Conservation (phyloP, 2,329 filamentous ascomycete genomes). For the Alternaria alternata region DNA sequence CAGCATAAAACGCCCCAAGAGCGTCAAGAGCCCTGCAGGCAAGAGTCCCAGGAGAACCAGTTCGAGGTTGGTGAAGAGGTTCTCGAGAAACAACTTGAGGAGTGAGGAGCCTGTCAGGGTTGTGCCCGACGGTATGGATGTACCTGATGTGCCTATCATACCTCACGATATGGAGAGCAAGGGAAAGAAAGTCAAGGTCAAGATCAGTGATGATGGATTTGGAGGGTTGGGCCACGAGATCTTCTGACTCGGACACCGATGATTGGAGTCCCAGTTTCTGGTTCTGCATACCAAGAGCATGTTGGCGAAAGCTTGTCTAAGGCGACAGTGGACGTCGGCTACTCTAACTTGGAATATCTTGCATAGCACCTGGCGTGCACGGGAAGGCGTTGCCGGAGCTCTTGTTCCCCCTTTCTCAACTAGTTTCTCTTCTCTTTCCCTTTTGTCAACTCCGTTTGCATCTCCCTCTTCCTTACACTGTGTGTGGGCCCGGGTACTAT, state of each 20-base stretch:
- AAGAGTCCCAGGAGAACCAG: slow-evolving; percentile 26
- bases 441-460: neutral
- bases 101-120: slow-evolving; percentile 33
- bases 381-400: neutral
- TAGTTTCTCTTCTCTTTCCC: neutral
- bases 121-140: slow-evolving; percentile 39
- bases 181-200: slow-evolving; percentile 28
- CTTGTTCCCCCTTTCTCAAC: neutral
- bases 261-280: neutral
- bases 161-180: slow-evolving; percentile 33
- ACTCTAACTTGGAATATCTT: neutral
- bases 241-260: slow-evolving; percentile 32
- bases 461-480: neutral
- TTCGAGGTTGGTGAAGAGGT: slow-evolving; percentile 26
- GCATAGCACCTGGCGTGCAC: neutral
- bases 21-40: slow-evolving; percentile 12
- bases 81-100: slow-evolving; percentile 19
- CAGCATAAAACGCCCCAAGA: slow-evolving; percentile 26
- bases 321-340: neutral
- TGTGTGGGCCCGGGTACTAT: neutral
- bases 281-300: neutral
- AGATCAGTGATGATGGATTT: slow-evolving; percentile 38
- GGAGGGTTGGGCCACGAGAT: slow-evolving; percentile 48
- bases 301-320: neutral
- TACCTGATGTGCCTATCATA: slow-evolving; percentile 22